Base-by-base conservation (phyloP, 371 early-diverging fungal genomes). In the Syncephalastrum racemosum region DNA sequence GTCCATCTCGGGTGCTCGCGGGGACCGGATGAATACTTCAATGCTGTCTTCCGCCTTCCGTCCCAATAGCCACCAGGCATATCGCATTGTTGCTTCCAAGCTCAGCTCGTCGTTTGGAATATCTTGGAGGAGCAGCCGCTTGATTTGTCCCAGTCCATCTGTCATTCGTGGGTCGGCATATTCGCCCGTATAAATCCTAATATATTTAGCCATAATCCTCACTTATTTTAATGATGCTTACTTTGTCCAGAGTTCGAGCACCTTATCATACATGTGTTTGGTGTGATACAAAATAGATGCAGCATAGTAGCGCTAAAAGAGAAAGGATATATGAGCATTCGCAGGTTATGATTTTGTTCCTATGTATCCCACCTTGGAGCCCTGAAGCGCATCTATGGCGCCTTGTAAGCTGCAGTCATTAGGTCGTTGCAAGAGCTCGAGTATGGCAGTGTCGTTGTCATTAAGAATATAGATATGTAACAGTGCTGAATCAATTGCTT, bases 191-290 rank as follows among this genome's bases (percentile, higher is more conserved):
- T 81, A 68, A 15, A 90, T 69, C 25, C 87, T 90, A 48, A 47
- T 8, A 27, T 10, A 42, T 18, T 8, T 14, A 18, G 48, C n/a
- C 45, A 14, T 39, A 13, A 12, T 22, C 15, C 14, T 16, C 24
- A 4, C 49, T 31, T 39, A 5, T 19, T 7, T 8, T 45, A 2
- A 2, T 19, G n/a, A 5, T 7, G 61, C 66, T 58, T 79, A 90
- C 90, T 73, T 68, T 58, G 82, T 80, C 90, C 89, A 89, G 1
- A 87, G 67, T 18, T 86, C 83, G 46, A 93, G 64, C 4, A 80
- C 71, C 14, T 83, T 73, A 46, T 77, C 65, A 45, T 68, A 71
- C 62, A 78, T 63, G 39, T 73, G 74, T 15, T 77, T 79, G 13
- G 73, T 62, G 64, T 84, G 81, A 54, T 85, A 84, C 54, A 90